phyloP scores from a whole-genome alignment of 1,284 basidiomycete species.

The Schizophyllum commune region DNA sequence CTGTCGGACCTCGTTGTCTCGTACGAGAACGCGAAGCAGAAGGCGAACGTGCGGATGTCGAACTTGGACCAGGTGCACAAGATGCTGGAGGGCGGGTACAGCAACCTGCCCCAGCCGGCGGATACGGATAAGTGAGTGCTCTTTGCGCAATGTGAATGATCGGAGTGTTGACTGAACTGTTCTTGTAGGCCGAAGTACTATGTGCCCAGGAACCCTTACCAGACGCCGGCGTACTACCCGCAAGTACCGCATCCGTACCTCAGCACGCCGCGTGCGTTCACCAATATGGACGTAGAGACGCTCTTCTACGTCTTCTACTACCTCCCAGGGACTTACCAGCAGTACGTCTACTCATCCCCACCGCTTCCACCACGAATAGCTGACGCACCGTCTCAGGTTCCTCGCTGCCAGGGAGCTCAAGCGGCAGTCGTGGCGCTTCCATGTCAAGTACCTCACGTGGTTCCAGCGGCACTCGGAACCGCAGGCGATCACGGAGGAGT shows the following conservation, averaged over 20 bases:
- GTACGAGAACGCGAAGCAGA: slow-evolving; percentile 94
- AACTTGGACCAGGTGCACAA: slow-evolving; percentile 88
- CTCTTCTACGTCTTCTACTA: slow-evolving; percentile 99
- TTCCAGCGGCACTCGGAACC: slow-evolving; percentile 99
- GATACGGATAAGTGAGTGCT: slow-evolving; percentile 86
- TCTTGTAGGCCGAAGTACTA: slow-evolving; percentile 85
- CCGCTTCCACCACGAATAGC: not conserved
- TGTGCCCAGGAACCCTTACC: slow-evolving; percentile 88
- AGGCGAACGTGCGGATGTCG: slow-evolving; percentile 82
- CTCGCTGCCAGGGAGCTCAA: slow-evolving; percentile 97
- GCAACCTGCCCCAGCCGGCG: slow-evolving; percentile 83
- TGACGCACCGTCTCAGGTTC: slow-evolving; percentile 47
- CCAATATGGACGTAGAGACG: slow-evolving; percentile 94
- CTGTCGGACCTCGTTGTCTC: slow-evolving; percentile 91
- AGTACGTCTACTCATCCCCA: slow-evolving; percentile 43
- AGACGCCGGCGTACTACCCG: slow-evolving; percentile 93
- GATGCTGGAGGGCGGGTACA: slow-evolving; percentile 85
- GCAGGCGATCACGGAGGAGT: slow-evolving; percentile 99
- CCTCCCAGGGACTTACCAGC: slow-evolving; percentile 93
- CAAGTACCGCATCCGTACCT: slow-evolving; percentile 80
- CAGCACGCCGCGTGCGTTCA: slow-evolving; percentile 82
- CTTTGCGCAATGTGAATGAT: not conserved
- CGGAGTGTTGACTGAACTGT: slow-evolving; percentile 3
- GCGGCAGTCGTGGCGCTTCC: slow-evolving; percentile 98
- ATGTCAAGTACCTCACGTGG: slow-evolving; percentile 99